Percentiles rank a stretch among this genome's conserved stretches.
Conservation (phyloP, 495 filamentous ascomycete species). For the Neurospora terricola region DNA sequence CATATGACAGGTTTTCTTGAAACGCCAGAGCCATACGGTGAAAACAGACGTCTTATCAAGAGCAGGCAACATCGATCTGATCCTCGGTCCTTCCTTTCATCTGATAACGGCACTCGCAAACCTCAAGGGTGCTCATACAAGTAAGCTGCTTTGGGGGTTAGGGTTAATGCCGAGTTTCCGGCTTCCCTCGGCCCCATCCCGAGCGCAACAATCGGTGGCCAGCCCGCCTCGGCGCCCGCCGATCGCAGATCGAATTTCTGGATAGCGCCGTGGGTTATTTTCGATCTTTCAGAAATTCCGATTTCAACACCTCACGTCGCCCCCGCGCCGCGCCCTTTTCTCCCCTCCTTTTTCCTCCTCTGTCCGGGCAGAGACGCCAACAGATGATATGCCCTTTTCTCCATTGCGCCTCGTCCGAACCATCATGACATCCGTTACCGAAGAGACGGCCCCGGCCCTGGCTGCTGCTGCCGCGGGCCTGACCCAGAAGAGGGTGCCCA, state of each 20-base stretch:
- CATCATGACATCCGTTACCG: not conserved
- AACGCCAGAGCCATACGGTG: not conserved
- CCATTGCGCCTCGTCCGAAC: not conserved
- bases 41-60: not conserved
- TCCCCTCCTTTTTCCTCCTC: not conserved
- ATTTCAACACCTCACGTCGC: not conserved
- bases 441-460: not conserved
- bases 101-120: not conserved
- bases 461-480: not conserved
- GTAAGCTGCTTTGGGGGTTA: not conserved
- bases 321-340: not conserved
- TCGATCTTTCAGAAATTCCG: not conserved
- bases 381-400: not conserved
- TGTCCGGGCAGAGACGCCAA: not conserved
- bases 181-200: not conserved
- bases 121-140: not conserved
- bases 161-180: not conserved
- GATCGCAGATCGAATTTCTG: not conserved
- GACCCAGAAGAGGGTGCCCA: conserved; percentile 53
- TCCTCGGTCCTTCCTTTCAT: not conserved
- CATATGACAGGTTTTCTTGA: not conserved
- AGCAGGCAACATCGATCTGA: not conserved
- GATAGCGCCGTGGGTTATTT: not conserved
- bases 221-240: not conserved
- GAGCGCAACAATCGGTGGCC: not conserved